Conservation (phyloP, 306 rosid species). For the Lablab purpureus region DNA sequence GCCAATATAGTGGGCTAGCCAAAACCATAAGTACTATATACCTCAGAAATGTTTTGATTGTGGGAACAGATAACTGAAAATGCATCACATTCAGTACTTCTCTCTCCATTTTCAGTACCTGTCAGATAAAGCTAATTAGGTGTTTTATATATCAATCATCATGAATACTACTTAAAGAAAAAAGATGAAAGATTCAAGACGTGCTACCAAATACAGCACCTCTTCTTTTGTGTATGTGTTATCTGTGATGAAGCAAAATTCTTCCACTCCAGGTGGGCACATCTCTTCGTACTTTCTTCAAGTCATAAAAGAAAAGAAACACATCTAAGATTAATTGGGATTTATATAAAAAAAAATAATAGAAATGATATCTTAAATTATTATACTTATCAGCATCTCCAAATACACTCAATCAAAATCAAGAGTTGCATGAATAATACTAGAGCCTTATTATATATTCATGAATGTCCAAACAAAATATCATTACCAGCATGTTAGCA, state of each 20-base stretch:
- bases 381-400: background rate
- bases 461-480: background rate
- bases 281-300: conserved; percentile 91
- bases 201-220: conserved; percentile 55
- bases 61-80: conserved; percentile 81
- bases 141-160: conserved; percentile 12
- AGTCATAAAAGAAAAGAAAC: conserved; percentile 42
- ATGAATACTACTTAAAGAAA: background rate
- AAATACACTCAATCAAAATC: conserved; percentile 37
- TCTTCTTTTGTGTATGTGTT: conserved; percentile 75
- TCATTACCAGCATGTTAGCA: background rate
- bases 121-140: conserved; percentile 36
- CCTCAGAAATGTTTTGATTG: conserved; percentile 92
- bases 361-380: conserved; percentile 16
- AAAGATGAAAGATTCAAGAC: conserved; percentile 10
- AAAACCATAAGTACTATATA: conserved; percentile 10
- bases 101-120: conserved; percentile 86
- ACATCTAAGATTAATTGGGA: conserved; percentile 37
- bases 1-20: background rate
- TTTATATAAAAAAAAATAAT: background rate
- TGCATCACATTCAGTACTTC: conserved; percentile 67
- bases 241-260: conserved; percentile 91
- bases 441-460: background rate
- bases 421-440: background rate
- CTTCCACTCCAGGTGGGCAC: conserved; percentile 79